Conservation (phyloP, 805 yeast species). For the Saturnispora halmiae region DNA sequence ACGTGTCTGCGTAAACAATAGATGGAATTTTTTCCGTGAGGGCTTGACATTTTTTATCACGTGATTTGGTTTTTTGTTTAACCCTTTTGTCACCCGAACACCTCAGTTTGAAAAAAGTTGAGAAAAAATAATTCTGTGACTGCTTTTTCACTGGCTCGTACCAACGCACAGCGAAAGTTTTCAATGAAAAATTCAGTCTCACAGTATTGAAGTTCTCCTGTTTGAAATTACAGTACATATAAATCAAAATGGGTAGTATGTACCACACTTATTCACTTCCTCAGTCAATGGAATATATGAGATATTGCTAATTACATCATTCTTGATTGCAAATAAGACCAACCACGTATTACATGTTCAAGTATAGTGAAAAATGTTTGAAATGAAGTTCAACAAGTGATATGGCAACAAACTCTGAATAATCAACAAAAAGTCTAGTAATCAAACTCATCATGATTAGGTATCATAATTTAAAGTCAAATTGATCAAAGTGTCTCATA, state of each 20-base stretch:
- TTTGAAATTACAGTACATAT: slow-evolving; percentile 1
- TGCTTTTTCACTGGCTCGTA: neutral
- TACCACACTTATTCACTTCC: too few species aligned
- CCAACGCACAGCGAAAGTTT: neutral
- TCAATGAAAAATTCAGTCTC: neutral
- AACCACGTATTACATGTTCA: too few species aligned
- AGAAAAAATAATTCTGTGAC: slow-evolving; percentile 1
- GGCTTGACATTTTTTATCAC: too few species aligned
- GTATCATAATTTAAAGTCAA: neutral
- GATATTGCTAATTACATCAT: neutral
- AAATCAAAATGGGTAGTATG: slow-evolving; percentile 12
- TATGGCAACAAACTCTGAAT: too few species aligned
- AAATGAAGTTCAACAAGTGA: too few species aligned
- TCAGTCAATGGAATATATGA: slow-evolving; percentile 10
- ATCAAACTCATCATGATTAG: too few species aligned
- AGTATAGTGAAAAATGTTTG: too few species aligned
- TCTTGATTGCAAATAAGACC: too few species aligned
- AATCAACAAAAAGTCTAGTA: too few species aligned
- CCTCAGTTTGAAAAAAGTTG: slow-evolving; percentile 1
- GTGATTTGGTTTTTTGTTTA: neutral
- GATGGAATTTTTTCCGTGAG: neutral
- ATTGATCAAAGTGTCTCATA: neutral
- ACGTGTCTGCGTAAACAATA: neutral
- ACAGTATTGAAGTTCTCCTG: neutral
- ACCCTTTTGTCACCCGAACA: slow-evolving; percentile 3